Evolutionary conservation across 306 rosid genomes (phyloP), one percentile per base, ranked within the genome.

Genomic region (cucumber (Cucumis sativus)): DNA sequence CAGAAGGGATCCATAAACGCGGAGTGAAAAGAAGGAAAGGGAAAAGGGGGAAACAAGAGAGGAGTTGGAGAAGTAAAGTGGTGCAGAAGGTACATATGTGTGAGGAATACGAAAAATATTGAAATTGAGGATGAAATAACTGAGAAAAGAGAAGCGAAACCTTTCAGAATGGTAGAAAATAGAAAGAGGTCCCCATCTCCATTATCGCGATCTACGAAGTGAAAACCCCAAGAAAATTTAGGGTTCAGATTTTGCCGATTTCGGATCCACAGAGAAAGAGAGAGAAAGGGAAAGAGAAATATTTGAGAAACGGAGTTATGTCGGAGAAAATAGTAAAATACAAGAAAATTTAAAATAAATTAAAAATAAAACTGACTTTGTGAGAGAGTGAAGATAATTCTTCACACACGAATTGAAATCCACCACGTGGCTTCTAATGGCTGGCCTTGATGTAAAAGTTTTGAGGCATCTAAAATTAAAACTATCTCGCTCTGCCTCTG

Each of bases 261-360:
- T 74, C 74, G 84, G 87, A 83, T 85, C 81, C 52, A 72, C 71
- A 65, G 66, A 17, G 23, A 60, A 3, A 60, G n/a, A 25, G 10
- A 10, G 43, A 12, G 75, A 51, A 16, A 71, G 78, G 52, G 59
- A 17, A 13, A 23, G 12, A 60, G 23, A 35, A 17, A 17, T 14
- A 33, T 1, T 28, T 28, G 66, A 4, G 40, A 49, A 18, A 47
- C 13, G 55, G 3, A 12, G 62, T 28, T 1, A 7, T 8, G 41
- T 71, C 59, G 76, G 60, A 73, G 18, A 67, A 23, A 20, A 28
- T 17, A 16, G 30, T 52, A 51, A 73, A 51, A 71, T 25, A 47
- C 7, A 17, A 33, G 3, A 33, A 4, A 33, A n/a, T n/a, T n/a
- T n/a, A n/a, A n/a, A n/a, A n/a, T n/a, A n/a, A n/a, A n/a, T n/a